Conservation (phyloP, 2,329 filamentous ascomycete species). For the Pseudogymnoascus sp. region DNA sequence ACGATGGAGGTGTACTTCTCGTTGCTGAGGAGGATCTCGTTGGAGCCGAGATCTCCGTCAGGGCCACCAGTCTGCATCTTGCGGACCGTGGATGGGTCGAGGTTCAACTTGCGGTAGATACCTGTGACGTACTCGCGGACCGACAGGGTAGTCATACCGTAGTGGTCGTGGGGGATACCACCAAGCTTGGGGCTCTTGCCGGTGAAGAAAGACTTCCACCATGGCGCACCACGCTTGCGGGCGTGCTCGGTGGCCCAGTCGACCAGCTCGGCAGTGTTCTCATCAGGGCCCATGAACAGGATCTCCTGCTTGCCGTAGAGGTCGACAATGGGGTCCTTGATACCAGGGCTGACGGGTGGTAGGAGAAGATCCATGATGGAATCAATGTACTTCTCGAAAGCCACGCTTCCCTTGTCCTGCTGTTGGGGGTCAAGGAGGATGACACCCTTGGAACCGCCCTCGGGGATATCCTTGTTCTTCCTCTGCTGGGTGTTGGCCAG, state of each 20-base stretch:
- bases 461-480: conserved; percentile 99
- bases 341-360: conserved; percentile 82
- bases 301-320: conserved; percentile 93
- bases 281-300: conserved; percentile 95
- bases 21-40: conserved; percentile 91
- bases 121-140: conserved; percentile 94
- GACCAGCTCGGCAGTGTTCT: conserved; percentile 96
- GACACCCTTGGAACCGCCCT: conserved; percentile 96
- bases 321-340: conserved; percentile 98
- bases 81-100: conserved; percentile 74
- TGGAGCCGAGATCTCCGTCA: conserved; percentile 92
- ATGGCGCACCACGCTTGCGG: conserved; percentile 74
- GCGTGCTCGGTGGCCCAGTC: conserved; percentile 99
- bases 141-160: conserved; percentile 96
- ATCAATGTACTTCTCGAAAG: conserved; percentile 99
- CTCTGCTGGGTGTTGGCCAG: conserved; percentile 97
- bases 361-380: conserved; percentile 93
- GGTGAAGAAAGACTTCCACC: conserved; percentile 99
- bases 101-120: conserved; percentile 90
- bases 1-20: conserved; percentile 94
- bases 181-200: conserved; percentile 94
- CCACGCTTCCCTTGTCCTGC: conserved; percentile 84
- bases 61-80: conserved; percentile 98
- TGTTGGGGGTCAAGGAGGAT: conserved; percentile 89
- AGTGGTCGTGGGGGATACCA: conserved; percentile 90